Base-by-base conservation (phyloP, 2,329 filamentous ascomycete genomes). In the Trichophyton simii region DNA sequence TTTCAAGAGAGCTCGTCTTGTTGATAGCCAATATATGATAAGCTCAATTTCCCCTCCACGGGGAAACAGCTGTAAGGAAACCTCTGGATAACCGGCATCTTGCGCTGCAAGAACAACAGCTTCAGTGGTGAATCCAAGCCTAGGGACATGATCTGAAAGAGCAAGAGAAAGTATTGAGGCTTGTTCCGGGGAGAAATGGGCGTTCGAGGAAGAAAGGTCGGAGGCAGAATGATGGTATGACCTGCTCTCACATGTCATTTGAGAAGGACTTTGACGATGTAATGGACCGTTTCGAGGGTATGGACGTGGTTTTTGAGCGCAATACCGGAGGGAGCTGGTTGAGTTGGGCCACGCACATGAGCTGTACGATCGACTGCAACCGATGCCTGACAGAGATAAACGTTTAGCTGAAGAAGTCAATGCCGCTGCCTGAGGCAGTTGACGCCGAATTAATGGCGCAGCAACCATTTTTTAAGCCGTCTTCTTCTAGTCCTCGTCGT, bases 51-150 rank as follows among this genome's bases (percentile, higher is more conserved):
- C 82, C 6, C 88, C 89, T 46, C 89, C 89, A 48, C 86, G 81
- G 0, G 89, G 85, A 61, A 99, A 84, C 20, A 96, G 78, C 69
- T 90, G 91, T 8, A 88, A 84, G 63, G 89, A 91, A 62, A 92
- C 90, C 71, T 94, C 89, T 59, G 90, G 84, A 72, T 92, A 96
- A 52, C 91, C 91, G 18, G 86, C 85, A 69, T 96, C 90, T 69
- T 85, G 85, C 63, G 89, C 89, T 64, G 92, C 94, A 22, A 88
- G 82, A 50, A 83, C 82, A 8, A 99, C 80, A 0, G 91, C 80
- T 20, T 83, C 79, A 57, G 80, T 77, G 0, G 89, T 89, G 80
- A 97, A 99, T 71, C 94, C 94, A 72, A 90, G 82, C 58, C 81
- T 73, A 18, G 91, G 90, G 8, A 97, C 85, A 72, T 95, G 88